These are phyloP conservation scores for Mycogone perniciosa DNA, from an alignment of 2,329 filamentous ascomycete species.

Conservation along the genomic window DNA sequence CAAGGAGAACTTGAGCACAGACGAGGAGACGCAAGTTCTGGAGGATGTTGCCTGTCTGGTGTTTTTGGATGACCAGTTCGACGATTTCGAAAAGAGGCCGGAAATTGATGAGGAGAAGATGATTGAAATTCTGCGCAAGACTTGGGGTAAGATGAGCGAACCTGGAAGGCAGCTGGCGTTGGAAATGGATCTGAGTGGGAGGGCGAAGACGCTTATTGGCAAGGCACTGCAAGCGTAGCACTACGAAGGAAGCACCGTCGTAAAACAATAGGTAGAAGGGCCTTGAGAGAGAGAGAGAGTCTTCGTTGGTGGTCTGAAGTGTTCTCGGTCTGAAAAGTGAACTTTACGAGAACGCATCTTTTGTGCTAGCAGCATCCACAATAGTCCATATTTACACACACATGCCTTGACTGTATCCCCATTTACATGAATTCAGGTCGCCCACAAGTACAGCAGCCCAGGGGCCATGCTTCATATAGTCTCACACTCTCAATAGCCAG, in stretches of 20 bases:
- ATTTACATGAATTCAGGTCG: no score
- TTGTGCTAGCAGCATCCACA: no score
- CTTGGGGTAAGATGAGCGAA: constrained; percentile 69
- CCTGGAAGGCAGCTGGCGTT: constrained; percentile 58
- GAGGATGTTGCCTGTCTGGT: constrained; percentile 85
- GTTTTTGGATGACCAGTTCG: constrained; percentile 82
- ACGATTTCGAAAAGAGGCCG: constrained; percentile 63
- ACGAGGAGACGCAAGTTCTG: constrained; percentile 62
- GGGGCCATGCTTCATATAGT: no score
- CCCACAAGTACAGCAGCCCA: no score
- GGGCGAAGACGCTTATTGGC: constrained; percentile 53
- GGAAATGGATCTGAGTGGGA: constrained; percentile 56
- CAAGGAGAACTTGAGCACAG: constrained; percentile 63
- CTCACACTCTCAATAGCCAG: no score
- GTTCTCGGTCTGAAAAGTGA: no score
- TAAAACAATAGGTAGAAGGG: no score
- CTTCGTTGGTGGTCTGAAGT: neutral
- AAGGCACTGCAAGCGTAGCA: constrained; percentile 46
- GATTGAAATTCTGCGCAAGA: constrained; percentile 62
- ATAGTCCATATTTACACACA: no score
- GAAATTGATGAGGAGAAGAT: constrained; percentile 71
- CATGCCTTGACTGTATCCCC: no score
- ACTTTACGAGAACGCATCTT: no score
- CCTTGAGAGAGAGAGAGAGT: neutral
- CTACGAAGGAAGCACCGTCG: no score